Percentiles rank a stretch among this genome's conserved stretches.
Conservation (phyloP, 139 green algal genomes). For the Coccomyxa sp. region DNA sequence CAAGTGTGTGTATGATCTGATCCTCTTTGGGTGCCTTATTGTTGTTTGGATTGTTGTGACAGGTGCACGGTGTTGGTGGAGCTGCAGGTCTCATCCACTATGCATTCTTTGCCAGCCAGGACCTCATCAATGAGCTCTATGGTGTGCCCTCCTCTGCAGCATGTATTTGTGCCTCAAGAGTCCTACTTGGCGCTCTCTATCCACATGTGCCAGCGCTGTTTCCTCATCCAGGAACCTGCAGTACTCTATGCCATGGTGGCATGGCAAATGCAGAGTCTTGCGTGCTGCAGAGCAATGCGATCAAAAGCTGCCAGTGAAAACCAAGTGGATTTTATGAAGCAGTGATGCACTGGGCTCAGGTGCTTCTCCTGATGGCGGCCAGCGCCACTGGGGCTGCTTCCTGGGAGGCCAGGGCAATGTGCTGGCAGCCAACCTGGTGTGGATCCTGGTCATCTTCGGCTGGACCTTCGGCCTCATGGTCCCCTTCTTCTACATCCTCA, state of each 20-base stretch:
- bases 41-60: background rate
- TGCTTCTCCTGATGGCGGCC: background rate
- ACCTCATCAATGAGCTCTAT: slow-evolving; percentile 15
- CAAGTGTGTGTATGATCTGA: no score
- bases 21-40: background rate
- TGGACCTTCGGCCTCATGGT: slow-evolving; percentile 51
- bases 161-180: background rate
- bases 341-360: background rate
- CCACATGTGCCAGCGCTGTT: no score
- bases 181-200: no score
- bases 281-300: background rate
- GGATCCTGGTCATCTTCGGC: slow-evolving; percentile 37
- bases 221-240: no score
- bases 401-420: background rate
- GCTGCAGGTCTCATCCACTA: slow-evolving; percentile 20
- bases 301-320: background rate
- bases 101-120: slow-evolving; percentile 19
- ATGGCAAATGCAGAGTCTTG: no score
- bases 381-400: slow-evolving; percentile 6
- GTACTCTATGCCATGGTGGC: no score
- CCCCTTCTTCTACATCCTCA: slow-evolving; percentile 74
- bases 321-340: background rate
- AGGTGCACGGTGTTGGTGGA: slow-evolving; percentile 45
- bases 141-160: slow-evolving; percentile 1
- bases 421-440: slow-evolving; percentile 27